Conservation (phyloP, 2,329 filamentous ascomycete genomes). For the Arthrobotrys sinensis region DNA sequence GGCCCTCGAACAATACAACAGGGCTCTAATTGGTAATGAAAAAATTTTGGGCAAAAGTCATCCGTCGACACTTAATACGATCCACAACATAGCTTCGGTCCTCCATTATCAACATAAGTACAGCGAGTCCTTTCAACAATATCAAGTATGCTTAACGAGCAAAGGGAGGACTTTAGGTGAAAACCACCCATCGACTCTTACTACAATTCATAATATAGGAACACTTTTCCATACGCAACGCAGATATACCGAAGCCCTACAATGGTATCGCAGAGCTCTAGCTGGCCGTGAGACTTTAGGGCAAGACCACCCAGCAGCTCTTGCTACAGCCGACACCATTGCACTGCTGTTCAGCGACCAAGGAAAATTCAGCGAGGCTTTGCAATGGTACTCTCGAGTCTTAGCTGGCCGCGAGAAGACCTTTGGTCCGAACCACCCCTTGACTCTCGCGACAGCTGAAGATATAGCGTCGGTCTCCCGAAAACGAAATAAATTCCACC, state of each 20-base stretch:
- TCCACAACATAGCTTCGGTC: neutral
- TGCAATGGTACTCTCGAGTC: conserved; percentile 30
- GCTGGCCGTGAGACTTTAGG: conserved; percentile 47
- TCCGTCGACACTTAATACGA: too few species aligned
- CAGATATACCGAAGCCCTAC: conserved; percentile 19
- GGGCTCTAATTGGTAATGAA: too few species aligned
- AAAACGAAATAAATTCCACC: neutral
- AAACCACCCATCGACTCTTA: conserved; percentile 53
- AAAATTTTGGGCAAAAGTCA: too few species aligned
- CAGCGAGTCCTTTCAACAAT: neutral
- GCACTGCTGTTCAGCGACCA: conserved; percentile 41
- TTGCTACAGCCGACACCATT: conserved; percentile 43
- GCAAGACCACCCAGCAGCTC: neutral
- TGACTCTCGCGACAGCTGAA: neutral
- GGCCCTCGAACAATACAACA: too few species aligned
- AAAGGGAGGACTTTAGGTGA: neutral
- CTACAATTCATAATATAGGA: conserved; percentile 13
- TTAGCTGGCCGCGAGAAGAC: conserved; percentile 17
- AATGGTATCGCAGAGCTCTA: conserved; percentile 1
- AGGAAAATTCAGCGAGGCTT: conserved; percentile 46
- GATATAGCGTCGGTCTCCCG: neutral
- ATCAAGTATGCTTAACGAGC: neutral
- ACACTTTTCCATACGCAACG: neutral
- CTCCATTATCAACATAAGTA: neutral
- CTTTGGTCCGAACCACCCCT: neutral